Percentiles rank a stretch among this genome's conserved stretches.
Evolutionary conservation across 2,329 filamentous ascomycete genomes (phyloP).

Genomic region (Spiromastix sp.): DNA sequence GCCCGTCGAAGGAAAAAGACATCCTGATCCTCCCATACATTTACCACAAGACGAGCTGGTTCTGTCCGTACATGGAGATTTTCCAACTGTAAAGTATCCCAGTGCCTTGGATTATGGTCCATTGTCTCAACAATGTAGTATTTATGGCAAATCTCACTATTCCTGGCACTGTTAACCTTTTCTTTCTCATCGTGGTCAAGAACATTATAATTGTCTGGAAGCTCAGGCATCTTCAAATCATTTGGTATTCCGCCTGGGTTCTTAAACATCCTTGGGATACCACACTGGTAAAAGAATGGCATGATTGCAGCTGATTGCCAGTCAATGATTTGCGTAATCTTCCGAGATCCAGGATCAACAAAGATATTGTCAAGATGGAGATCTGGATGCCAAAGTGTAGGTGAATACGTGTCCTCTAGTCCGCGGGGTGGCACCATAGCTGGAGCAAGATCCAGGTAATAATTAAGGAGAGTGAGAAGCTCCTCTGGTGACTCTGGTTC

Average conservation of each 20-base stretch:
- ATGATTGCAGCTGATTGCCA: no score
- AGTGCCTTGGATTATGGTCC: not conserved
- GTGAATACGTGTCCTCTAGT: no score
- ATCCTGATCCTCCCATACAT: no score
- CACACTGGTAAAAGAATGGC: no score
- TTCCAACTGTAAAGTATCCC: not conserved
- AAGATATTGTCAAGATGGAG: conserved; percentile 8
- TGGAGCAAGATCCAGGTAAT: not conserved
- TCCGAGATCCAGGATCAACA: conserved; percentile 1
- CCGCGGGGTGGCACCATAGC: not conserved
- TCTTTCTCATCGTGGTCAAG: not conserved
- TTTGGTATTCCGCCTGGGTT: not conserved
- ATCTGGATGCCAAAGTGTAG: conserved; percentile 7
- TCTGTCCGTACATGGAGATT: no score
- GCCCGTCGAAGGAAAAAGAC: no score
- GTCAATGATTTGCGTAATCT: conserved; percentile 7
- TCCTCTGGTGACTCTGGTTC: conserved; percentile 1
- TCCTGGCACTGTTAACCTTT: not conserved
- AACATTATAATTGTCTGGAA: not conserved
- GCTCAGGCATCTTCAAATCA: not conserved
- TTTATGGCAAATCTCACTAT: not conserved
- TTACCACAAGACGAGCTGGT: no score
- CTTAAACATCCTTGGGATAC: no score
- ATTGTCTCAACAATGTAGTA: not conserved
- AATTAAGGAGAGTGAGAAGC: not conserved